These are phyloP conservation scores for Dentipellis sp. DNA, from an alignment of 768 basidiomycete species.

Conservation along the genomic window DNA sequence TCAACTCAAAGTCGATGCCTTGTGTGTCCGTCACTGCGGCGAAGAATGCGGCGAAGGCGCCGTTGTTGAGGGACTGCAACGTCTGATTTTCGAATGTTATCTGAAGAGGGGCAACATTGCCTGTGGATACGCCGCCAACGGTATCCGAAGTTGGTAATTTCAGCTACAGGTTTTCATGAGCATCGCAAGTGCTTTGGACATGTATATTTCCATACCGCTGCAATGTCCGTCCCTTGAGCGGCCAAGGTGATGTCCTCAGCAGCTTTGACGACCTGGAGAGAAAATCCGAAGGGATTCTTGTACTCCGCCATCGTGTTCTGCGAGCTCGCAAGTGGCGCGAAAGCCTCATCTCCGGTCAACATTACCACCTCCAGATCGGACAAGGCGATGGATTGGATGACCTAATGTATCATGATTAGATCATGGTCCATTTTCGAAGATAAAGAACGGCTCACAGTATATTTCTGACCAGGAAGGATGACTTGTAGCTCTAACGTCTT, in stretches of 20 bases:
- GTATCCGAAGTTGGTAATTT: conserved; percentile 37
- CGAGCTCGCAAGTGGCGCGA: conserved; percentile 52
- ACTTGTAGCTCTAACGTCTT: conserved; percentile 54
- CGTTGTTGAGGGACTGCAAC: conserved; percentile 45
- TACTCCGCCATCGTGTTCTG: conserved; percentile 45
- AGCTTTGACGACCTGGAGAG: conserved; percentile 51
- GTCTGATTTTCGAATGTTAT: conserved; percentile 49
- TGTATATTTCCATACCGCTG: conserved; percentile 31
- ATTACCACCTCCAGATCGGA: conserved; percentile 48
- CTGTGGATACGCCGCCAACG: conserved; percentile 58
- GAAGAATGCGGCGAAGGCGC: conserved; percentile 47
- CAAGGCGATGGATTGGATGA: conserved; percentile 56
- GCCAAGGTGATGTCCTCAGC: conserved; percentile 46
- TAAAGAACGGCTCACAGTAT: conserved; percentile 25
- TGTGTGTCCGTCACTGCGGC: conserved; percentile 45
- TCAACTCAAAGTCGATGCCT: conserved; percentile 36
- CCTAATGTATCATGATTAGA: conserved; percentile 19
- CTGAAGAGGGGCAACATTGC: conserved; percentile 50
- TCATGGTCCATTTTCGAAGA: neutral
- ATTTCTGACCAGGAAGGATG: conserved; percentile 51
- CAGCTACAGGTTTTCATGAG: conserved; percentile 27
- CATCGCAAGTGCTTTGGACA: too few relatives aligned
- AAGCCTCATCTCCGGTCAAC: conserved; percentile 41
- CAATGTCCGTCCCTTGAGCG: conserved; percentile 38
- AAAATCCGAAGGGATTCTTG: conserved; percentile 72